A percentile compares a stretch with the other conserved stretches of the same genome.
Evolutionary conservation across 805 yeast species (phyloP).

Genomic region (Deakozyma indianensis): DNA sequence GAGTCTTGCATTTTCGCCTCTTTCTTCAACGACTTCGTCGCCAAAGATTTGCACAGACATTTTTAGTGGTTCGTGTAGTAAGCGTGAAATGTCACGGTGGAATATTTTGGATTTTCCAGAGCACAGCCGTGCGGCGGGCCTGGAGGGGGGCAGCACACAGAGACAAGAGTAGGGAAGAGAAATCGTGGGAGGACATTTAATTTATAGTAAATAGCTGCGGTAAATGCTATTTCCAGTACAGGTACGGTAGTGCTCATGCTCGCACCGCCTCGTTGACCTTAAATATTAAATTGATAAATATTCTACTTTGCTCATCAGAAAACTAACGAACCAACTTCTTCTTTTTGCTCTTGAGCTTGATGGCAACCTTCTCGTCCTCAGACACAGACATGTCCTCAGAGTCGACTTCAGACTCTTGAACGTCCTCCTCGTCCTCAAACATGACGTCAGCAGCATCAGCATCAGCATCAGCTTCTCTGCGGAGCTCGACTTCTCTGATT

Average conservation of each 20-base stretch:
- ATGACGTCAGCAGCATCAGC: conserved; percentile 35
- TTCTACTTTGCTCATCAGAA: background rate
- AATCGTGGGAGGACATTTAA: too few relatives aligned
- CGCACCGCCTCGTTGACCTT: too few relatives aligned
- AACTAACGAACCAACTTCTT: conserved; percentile 12
- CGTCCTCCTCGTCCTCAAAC: conserved; percentile 30
- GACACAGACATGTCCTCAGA: conserved; percentile 32
- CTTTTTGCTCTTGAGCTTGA: conserved; percentile 51
- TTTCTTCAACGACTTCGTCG: conserved; percentile 93
- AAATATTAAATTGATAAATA: too few relatives aligned
- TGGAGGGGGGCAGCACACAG: too few relatives aligned
- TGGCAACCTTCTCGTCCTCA: conserved; percentile 37
- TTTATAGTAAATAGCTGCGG: too few relatives aligned
- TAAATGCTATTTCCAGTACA: too few relatives aligned
- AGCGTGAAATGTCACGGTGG: too few relatives aligned
- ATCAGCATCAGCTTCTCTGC: conserved; percentile 45
- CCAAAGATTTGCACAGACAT: conserved; percentile 87
- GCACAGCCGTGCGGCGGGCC: too few relatives aligned
- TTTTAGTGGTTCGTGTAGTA: too few relatives aligned
- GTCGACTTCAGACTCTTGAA: conserved; percentile 29
- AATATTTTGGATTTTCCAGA: too few relatives aligned
- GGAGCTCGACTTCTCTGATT: conserved; percentile 86
- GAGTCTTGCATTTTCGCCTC: conserved; percentile 95
- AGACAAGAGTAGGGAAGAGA: too few relatives aligned
- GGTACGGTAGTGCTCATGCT: too few relatives aligned